Evolutionary conservation across 176 grass and related monocot species (phyloP), one percentile per base, ranked within the genome.

Genomic region (Panicum miliaceum): DNA sequence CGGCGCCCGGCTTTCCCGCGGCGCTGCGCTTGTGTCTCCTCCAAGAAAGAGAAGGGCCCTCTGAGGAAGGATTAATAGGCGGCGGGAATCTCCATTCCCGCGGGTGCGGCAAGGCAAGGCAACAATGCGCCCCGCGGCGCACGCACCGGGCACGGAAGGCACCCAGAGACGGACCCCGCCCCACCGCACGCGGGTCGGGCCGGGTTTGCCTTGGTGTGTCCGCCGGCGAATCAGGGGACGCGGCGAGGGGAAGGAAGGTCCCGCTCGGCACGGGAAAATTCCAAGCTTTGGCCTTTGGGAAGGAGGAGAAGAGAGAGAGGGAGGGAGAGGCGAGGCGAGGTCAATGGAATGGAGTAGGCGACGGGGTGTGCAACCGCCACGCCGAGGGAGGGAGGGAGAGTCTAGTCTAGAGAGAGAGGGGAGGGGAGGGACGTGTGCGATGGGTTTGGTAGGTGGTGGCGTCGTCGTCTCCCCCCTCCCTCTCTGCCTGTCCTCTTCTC

Each of bases 261-360:
- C 16, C 27, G 29, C 27, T 68, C 67, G 36, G 78, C 25, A 56
- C 45, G 48, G 65, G 50, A 70, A 90, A 73, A 87, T 74, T 90
- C 74, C 40, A 90, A 90, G 84, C 68, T 86, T 86, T 80, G 59
- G 12, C 80, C 68, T 86, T 86, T 80, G 59, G 12, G 67, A 23
- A 62, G 77, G 62, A 71, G 69, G 61, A 57, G 61, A 23, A 26
- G 77, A 46, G 63, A 46, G 26, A 27, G 56, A 58, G 16, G 16
- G 16, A 53, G 15, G 7, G 9, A 64, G 40, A 35, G 68, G 46
- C 57, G 56, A 14, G 16, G 58, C 3, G 62, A 56, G 82, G 77
- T 81, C 77, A 70, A 81, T 76, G 62, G 77, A 56, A 61, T 41
- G 79, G 23, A 71, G 73, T 25, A 15, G 16, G 43, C 26, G 36